Percentiles rank a stretch among this genome's conserved stretches.
phyloP scores from a whole-genome alignment of 129 eudicot genomes.

The Flaveria linearis region DNA sequence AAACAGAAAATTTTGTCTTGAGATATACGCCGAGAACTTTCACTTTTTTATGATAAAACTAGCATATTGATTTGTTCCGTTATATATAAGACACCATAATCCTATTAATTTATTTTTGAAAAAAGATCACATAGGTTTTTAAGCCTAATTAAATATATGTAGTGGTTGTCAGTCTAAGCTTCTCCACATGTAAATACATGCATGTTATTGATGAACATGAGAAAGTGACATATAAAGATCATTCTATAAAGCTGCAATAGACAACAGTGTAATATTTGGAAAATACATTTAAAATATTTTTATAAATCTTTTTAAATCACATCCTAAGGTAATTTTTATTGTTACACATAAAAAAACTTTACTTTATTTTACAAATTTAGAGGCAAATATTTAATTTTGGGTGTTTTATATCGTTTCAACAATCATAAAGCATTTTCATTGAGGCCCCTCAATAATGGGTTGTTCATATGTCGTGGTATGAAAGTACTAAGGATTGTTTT shows the following conservation, averaged over 20 bases:
- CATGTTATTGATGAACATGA: conserved; percentile 6
- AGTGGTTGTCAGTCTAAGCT: conserved; percentile 10
- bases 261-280: neutral
- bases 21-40: too few species aligned
- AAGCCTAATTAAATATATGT: neutral
- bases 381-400: neutral
- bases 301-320: too few species aligned
- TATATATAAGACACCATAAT: neutral
- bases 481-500: conserved; percentile 3
- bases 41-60: too few species aligned
- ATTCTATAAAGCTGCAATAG: neutral
- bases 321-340: too few species aligned
- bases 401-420: neutral
- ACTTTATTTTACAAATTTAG: too few species aligned
- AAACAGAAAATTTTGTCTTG: too few species aligned
- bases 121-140: neutral
- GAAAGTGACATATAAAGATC: conserved; percentile 20
- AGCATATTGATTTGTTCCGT: too few species aligned
- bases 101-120: neutral
- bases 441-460: conserved; percentile 20
- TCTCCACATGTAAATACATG: conserved; percentile 4
- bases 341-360: too few species aligned
- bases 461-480: conserved; percentile 12
- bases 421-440: neutral
- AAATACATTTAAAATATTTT: neutral